Evolutionary conservation across 495 filamentous ascomycete species (phyloP).

Genomic region (Margaritispora aquatica): DNA sequence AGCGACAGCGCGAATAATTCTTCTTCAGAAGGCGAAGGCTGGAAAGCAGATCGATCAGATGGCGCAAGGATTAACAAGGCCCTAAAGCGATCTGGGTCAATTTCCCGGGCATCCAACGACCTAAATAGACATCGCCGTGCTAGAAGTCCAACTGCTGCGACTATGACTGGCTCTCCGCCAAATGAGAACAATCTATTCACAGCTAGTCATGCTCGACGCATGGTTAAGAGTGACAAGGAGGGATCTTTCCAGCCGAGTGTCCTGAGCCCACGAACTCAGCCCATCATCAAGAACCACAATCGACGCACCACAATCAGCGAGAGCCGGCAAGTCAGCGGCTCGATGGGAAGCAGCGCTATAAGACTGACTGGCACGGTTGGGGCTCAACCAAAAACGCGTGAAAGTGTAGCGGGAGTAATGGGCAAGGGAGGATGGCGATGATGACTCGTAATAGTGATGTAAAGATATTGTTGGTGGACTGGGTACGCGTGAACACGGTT

Average conservation of each 20-base stretch:
- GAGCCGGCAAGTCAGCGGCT: conserved; percentile 15
- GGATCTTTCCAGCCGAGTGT: conserved; percentile 47
- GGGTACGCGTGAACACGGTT: too few species aligned
- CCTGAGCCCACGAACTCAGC: conserved; percentile 57
- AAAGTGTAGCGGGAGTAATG: conserved; percentile 18
- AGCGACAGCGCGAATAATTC: conserved; percentile 42
- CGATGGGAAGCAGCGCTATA: conserved; percentile 4
- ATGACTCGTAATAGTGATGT: too few species aligned
- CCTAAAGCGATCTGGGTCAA: conserved; percentile 48
- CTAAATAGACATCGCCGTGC: conserved; percentile 44
- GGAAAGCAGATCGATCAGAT: conserved; percentile 39
- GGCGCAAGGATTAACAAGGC: conserved; percentile 56
- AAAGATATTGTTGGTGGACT: not conserved
- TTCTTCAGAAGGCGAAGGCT: conserved; percentile 35
- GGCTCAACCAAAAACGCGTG: conserved; percentile 15
- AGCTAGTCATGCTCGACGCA: conserved; percentile 60
- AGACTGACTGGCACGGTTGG: conserved; percentile 16
- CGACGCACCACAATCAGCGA: conserved; percentile 22
- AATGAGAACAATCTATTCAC: conserved; percentile 58
- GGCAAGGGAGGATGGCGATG: conserved; percentile 24
- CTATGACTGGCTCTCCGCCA: conserved; percentile 47
- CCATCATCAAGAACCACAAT: conserved; percentile 48
- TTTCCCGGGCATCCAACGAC: conserved; percentile 25
- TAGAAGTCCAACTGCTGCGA: conserved; percentile 52
- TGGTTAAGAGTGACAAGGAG: conserved; percentile 63